A percentile compares a stretch with the other conserved stretches of the same genome.
phyloP scores from a whole-genome alignment of 2,329 filamentous ascomycete genomes.

The Cryphonectria naterciae region DNA sequence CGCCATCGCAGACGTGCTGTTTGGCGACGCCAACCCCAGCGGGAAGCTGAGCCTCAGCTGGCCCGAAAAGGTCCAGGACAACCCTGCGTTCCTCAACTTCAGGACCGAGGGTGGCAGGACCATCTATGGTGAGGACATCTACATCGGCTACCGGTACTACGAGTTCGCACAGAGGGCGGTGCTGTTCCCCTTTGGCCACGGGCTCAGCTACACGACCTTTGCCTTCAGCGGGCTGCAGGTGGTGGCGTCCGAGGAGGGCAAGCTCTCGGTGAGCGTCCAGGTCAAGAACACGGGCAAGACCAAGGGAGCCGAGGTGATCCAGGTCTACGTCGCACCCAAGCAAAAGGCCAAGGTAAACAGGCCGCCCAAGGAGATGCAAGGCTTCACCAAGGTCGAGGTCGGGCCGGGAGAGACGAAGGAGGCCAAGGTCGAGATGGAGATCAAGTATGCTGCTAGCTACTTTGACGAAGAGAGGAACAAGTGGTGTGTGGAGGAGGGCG shows the following conservation, averaged over 20 bases:
- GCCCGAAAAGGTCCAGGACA: constrained; percentile 65
- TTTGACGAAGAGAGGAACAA: constrained; percentile 70
- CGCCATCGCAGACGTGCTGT: constrained; percentile 76
- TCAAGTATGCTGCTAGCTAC: constrained; percentile 70
- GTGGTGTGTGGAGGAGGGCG: constrained; percentile 69
- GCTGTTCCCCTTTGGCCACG: constrained; percentile 37
- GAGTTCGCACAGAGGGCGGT: constrained; percentile 52
- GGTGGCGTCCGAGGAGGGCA: constrained; percentile 46
- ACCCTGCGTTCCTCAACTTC: constrained; percentile 72
- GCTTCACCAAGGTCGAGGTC: constrained; percentile 67
- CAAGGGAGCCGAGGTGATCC: constrained; percentile 58
- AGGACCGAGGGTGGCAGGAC: constrained; percentile 65
- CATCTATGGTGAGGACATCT: constrained; percentile 74
- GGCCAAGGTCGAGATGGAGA: constrained; percentile 59
- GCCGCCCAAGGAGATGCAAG: constrained; percentile 67
- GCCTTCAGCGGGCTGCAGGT: constrained; percentile 54
- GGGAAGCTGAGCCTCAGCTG: constrained; percentile 70
- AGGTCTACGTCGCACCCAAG: constrained; percentile 61
- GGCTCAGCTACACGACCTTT: constrained; percentile 36
- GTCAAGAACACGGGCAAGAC: constrained; percentile 65
- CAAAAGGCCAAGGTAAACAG: constrained; percentile 56
- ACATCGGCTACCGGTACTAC: constrained; percentile 74
- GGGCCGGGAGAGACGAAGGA: constrained; percentile 61
- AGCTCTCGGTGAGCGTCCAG: constrained; percentile 52
- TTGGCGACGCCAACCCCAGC: constrained; percentile 73